These are phyloP conservation scores for Eragrostis curvula DNA, from an alignment of 176 grass and related monocot genomes.

Conservation along the genomic window DNA sequence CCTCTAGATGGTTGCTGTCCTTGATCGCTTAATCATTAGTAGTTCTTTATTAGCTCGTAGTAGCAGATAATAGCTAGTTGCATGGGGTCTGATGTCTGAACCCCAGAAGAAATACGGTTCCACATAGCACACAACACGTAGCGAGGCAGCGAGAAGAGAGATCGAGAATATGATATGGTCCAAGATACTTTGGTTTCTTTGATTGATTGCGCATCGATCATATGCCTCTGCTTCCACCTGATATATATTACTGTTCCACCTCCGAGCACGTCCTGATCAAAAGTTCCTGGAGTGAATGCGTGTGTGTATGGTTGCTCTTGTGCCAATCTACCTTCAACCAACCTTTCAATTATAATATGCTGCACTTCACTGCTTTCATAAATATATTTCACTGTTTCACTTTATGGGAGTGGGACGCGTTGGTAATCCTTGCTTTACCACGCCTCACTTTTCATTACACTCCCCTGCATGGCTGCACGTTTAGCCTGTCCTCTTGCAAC, in stretches of 20 bases:
- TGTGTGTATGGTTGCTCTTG: background rate
- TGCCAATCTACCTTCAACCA: background rate
- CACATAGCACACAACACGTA: no score
- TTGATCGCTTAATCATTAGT: no score
- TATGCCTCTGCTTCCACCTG: background rate
- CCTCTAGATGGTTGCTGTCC: no score
- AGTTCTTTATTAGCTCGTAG: no score
- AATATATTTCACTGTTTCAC: background rate
- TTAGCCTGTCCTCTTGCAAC: background rate
- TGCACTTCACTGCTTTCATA: no score
- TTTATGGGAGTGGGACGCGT: background rate
- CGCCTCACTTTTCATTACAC: background rate
- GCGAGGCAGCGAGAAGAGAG: background rate
- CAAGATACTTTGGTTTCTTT: background rate
- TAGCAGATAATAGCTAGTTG: no score
- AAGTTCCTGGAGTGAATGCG: slow-evolving; percentile 1
- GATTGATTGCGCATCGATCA: background rate
- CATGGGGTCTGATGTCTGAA: no score
- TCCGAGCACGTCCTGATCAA: background rate
- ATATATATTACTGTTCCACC: background rate
- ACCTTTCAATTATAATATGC: background rate
- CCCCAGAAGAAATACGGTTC: no score
- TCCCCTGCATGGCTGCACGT: slow-evolving; percentile 7
- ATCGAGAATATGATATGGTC: background rate
- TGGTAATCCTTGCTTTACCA: background rate